Evolutionary conservation across 1,284 basidiomycete species (phyloP).

Genomic region (Apiotrichum sp.): DNA sequence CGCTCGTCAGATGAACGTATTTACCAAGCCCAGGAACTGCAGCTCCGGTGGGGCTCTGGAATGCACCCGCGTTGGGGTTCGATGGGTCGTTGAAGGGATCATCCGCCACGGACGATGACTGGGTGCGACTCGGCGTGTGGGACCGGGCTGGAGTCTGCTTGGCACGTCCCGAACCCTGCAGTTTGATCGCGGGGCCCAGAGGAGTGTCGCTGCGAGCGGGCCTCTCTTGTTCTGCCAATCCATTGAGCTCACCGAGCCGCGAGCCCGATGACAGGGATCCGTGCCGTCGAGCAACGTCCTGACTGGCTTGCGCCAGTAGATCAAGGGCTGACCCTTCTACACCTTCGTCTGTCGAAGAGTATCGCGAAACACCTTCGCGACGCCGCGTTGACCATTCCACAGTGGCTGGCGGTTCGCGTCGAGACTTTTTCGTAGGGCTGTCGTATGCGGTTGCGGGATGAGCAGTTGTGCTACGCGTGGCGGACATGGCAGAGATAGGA

Average conservation of each 20-base stretch:
- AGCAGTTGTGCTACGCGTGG: conserved; percentile 25
- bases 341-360: conserved; percentile 2
- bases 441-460: conserved; percentile 2
- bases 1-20: conserved; percentile 41
- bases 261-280: not conserved
- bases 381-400: conserved; percentile 17
- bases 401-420: conserved; percentile 16
- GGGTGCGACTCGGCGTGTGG: not conserved
- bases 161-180: conserved; percentile 8
- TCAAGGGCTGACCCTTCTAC: conserved; percentile 34
- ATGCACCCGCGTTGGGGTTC: conserved; percentile 4
- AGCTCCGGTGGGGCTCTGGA: conserved; percentile 32
- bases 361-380: conserved; percentile 8
- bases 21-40: conserved; percentile 42
- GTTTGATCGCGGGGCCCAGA: conserved; percentile 36
- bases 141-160: not conserved
- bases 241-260: not conserved
- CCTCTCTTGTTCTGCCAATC: no score
- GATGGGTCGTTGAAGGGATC: conserved; percentile 10
- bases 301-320: conserved; percentile 38
- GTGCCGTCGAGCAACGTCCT: conserved; percentile 17
- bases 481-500: conserved; percentile 26
- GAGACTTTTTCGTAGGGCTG: conserved; percentile 28
- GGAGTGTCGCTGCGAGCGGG: conserved; percentile 11
- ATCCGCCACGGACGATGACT: not conserved